phyloP scores from a whole-genome alignment of 768 basidiomycete species.

The Lactarius tabidus region DNA sequence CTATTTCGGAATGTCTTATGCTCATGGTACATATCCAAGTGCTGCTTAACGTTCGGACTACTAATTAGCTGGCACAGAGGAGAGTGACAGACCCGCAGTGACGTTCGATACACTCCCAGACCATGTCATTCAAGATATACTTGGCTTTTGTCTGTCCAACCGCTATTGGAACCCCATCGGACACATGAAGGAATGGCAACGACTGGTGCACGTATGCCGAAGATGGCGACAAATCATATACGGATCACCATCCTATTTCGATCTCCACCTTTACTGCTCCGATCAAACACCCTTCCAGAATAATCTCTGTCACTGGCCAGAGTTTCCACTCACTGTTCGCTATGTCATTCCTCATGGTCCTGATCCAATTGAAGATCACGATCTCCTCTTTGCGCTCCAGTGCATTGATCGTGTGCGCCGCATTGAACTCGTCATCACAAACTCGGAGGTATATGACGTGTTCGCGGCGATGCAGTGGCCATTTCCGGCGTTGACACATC shows the following conservation, averaged over 20 bases:
- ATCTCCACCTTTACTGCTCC: background rate
- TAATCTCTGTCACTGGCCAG: background rate
- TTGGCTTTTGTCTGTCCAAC: background rate
- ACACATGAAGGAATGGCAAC: background rate
- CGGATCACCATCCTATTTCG: background rate
- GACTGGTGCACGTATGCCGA: too few relatives aligned
- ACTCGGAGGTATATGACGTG: background rate
- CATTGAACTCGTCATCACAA: background rate
- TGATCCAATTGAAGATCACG: too few relatives aligned
- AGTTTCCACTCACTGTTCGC: background rate
- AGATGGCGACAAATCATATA: background rate
- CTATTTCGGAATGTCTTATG: background rate
- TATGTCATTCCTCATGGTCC: background rate
- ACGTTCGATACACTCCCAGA: background rate
- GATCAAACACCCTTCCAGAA: background rate
- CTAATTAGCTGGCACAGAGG: background rate
- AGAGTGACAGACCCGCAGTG: background rate
- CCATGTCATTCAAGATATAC: background rate
- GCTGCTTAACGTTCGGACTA: background rate
- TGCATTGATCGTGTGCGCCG: background rate
- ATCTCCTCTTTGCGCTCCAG: background rate
- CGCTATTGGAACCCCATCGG: rapidly evolving
- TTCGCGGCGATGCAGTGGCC: background rate
- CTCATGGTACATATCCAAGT: background rate
- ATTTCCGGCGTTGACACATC: background rate